phyloP scores from a whole-genome alignment of 306 rosid species.

The Quercus variabilis region DNA sequence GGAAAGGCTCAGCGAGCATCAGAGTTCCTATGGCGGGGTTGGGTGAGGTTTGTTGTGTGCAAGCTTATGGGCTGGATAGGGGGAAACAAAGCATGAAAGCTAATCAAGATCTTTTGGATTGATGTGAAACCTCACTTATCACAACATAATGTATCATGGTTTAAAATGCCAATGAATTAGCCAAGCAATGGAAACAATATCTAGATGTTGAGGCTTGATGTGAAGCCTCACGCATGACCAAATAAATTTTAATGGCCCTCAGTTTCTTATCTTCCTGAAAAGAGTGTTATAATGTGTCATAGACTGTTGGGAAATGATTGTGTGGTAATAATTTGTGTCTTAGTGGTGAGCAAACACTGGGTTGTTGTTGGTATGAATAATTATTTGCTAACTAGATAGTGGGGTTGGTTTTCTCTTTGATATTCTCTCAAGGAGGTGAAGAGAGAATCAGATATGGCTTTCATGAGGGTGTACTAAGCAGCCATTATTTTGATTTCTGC shows the following conservation, averaged over 20 bases:
- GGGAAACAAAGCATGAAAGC: too few species aligned
- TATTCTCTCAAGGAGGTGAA: too few species aligned
- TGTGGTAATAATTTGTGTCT: background rate
- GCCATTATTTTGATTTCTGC: too few species aligned
- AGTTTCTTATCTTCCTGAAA: background rate
- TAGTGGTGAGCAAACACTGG: background rate
- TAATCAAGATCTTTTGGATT: too few species aligned
- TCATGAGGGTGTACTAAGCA: too few species aligned
- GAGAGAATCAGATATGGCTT: too few species aligned
- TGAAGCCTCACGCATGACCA: too few species aligned
- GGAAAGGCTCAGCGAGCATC: background rate
- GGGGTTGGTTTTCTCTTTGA: background rate
- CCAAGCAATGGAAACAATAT: background rate
- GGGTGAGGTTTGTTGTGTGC: background rate
- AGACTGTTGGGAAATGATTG: background rate
- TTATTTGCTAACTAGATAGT: background rate
- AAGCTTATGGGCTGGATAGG: background rate
- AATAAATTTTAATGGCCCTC: too few species aligned
- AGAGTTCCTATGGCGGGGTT: background rate
- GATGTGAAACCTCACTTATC: too few species aligned
- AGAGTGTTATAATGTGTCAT: background rate
- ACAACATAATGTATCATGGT: too few species aligned
- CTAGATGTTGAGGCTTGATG: background rate
- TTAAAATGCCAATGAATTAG: background rate
- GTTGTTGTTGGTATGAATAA: background rate